Evolutionary conservation across 768 basidiomycete species (phyloP).

Genomic region (Podaxis sp.): DNA sequence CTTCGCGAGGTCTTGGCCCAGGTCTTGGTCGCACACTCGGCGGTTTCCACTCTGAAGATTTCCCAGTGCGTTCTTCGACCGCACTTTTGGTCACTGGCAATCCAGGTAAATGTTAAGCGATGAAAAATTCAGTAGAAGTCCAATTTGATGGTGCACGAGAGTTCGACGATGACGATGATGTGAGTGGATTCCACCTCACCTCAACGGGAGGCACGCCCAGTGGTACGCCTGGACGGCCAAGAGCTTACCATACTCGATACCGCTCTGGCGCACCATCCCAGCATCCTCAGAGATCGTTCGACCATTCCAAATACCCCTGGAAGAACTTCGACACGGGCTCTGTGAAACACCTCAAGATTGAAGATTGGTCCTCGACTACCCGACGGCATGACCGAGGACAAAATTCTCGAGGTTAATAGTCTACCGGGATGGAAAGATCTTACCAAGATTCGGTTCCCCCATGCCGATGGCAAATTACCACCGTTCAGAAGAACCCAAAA

Average conservation of each 20-base stretch:
- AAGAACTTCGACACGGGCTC: slow-evolving; percentile 82
- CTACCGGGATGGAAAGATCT: slow-evolving; percentile 95
- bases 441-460: slow-evolving; percentile 88
- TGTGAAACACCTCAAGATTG: slow-evolving; percentile 85
- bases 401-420: slow-evolving; percentile 75
- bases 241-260: slow-evolving; percentile 19
- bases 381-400: slow-evolving; percentile 78
- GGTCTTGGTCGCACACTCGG: slow-evolving; percentile 28
- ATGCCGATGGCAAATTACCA: slow-evolving; percentile 75
- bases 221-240: slow-evolving; percentile 37
- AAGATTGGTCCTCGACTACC: slow-evolving; percentile 49
- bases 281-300: slow-evolving; percentile 61
- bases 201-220: slow-evolving; percentile 57
- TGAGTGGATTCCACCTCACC: slow-evolving; percentile 32
- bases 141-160: slow-evolving; percentile 32
- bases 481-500: slow-evolving; percentile 67
- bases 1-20: too few relatives aligned
- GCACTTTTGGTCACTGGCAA: background rate
- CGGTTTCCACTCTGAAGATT: slow-evolving; percentile 75
- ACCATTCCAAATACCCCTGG: slow-evolving; percentile 79
- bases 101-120: slow-evolving; percentile 55
- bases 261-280: slow-evolving; percentile 20
- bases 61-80: slow-evolving; percentile 63
- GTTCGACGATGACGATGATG: slow-evolving; percentile 44
- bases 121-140: slow-evolving; percentile 25